A percentile compares a stretch with the other conserved stretches of the same genome.
phyloP scores from a whole-genome alignment of 2,329 filamentous ascomycete genomes.

The Hypoxylon sp. region DNA sequence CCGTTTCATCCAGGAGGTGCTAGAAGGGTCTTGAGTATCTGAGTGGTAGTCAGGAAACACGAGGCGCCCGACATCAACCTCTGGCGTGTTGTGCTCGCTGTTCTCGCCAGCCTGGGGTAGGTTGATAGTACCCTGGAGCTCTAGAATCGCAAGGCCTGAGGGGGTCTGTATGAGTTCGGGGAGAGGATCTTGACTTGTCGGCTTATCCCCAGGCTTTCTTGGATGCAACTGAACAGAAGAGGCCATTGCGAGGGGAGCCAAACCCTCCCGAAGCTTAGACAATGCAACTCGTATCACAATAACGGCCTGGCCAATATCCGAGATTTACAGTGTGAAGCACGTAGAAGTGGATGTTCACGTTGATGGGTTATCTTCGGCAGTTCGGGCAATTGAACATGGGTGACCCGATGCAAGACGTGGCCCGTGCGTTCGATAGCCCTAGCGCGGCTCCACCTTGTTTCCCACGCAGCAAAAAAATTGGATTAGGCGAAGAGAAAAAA shows the following conservation, averaged over 20 bases:
- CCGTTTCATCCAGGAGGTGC: constrained; percentile 85
- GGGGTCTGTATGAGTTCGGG: constrained; percentile 88
- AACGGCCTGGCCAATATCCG: background rate
- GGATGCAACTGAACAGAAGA: constrained; percentile 54
- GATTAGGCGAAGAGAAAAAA: constrained; percentile 46
- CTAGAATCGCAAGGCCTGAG: constrained; percentile 85
- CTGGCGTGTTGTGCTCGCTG: constrained; percentile 44
- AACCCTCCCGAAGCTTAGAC: background rate
- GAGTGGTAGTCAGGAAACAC: constrained; percentile 79
- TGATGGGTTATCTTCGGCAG: constrained; percentile 30
- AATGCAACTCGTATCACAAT: background rate
- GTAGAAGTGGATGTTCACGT: too few relatives aligned
- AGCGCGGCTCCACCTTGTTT: constrained; percentile 37
- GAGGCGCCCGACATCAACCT: constrained; percentile 72
- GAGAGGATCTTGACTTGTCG: constrained; percentile 61
- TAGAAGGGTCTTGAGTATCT: constrained; percentile 54
- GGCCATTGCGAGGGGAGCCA: constrained; percentile 35
- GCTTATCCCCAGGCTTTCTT: constrained; percentile 35
- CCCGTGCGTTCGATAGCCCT: constrained; percentile 40
- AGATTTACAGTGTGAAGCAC: too few relatives aligned
- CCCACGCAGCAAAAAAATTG: constrained; percentile 41
- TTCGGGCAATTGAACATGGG: too few relatives aligned
- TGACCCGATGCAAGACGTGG: constrained; percentile 22
- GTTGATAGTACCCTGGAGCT: constrained; percentile 92
- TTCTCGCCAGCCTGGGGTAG: constrained; percentile 60